Percentiles rank a stretch among this genome's conserved stretches.
Evolutionary conservation across 257 asterid species (phyloP).

Genomic region (Plantago major): DNA sequence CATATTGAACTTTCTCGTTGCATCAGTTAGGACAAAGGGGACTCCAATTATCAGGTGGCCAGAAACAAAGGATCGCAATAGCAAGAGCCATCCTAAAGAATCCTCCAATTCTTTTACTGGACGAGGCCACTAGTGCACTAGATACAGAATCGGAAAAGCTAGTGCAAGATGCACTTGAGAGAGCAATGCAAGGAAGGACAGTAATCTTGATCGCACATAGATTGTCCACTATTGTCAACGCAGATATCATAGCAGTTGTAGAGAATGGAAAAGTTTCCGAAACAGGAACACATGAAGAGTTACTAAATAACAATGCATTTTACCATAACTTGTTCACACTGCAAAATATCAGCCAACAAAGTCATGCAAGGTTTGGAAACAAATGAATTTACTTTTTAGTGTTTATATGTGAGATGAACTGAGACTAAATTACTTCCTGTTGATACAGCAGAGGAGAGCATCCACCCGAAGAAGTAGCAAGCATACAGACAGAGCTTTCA

Average conservation of each 20-base stretch:
- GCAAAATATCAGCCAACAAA: conserved; percentile 58
- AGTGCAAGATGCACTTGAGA: conserved; percentile 80
- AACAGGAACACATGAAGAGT: conserved; percentile 52
- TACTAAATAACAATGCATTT: conserved; percentile 38
- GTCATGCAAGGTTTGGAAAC: conserved; percentile 37
- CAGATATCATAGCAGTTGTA: conserved; percentile 61
- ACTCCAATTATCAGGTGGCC: conserved; percentile 89
- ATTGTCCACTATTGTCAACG: conserved; percentile 71
- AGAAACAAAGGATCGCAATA: conserved; percentile 86
- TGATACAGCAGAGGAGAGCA: conserved; percentile 35
- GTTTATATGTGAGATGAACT: conserved; percentile 6
- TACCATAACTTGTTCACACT: conserved; percentile 56
- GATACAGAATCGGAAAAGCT: conserved; percentile 83
- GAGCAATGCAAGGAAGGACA: conserved; percentile 72
- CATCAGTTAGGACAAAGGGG: conserved; percentile 77
- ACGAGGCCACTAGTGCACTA: conserved; percentile 91
- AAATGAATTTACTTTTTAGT: conserved; percentile 8
- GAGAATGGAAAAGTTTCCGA: conserved; percentile 59
- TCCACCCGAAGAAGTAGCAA: conserved; percentile 20
- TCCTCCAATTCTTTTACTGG: conserved; percentile 77
- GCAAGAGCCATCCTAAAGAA: conserved; percentile 76
- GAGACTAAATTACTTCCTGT: conserved; percentile 14
- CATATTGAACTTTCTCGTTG: conserved; percentile 21
- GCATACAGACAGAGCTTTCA: conserved; percentile 30
- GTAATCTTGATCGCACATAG: conserved; percentile 82